Evolutionary conservation across 2,329 filamentous ascomycete species (phyloP), one percentile per base, ranked within the genome.

Genomic region (Fusarium nurragi): DNA sequence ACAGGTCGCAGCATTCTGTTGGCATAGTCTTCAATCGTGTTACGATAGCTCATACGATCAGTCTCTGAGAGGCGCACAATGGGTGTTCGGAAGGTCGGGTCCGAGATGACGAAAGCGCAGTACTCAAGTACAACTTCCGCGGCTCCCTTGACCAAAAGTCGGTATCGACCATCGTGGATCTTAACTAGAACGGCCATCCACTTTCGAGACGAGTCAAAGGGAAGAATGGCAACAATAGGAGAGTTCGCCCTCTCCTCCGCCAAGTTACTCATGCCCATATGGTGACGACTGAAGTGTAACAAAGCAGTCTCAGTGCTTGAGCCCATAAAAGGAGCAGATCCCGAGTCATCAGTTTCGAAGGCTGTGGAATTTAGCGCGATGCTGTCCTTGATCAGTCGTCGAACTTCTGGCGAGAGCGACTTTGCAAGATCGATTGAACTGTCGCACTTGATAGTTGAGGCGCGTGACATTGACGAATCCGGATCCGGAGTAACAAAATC

Each of bases 1-100:
- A 94, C 93, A 1, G 90, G 93, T 44, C 91, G 87, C 13, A 94
- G 83, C 54, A 90, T 90, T 10, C 87, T 84, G 8, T 84, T 84
- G 3, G 90, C 90, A 70, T 92, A 92, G 13, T 73, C 71, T 11
- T 75, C 68, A 10, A 79, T 79, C 1, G 74, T 76, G 16, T 66
- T 69, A n/a, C 73, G 67, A 18, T 79, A 70, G 37, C 71, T 73
- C 19, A 65, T 63, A 5, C 75, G 71, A n/a, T 74, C 71, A 2
- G 74, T 69, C n/a, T 76, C 72, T 2, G 71, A 71, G 3, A 79
- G 64, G 4, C 73, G 66, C 4, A 61, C 68, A 6, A 72, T 68
- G 1, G 70, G 68, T 2, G 76, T 54, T 9, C 71, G 72, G 6
- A 70, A 73, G 0, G 70, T 78, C 0, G 87, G 79, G 25, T 87